A percentile compares a stretch with the other conserved stretches of the same genome.
Conservation (phyloP, 1,284 basidiomycete genomes). For the Sporisorium sorghi region DNA sequence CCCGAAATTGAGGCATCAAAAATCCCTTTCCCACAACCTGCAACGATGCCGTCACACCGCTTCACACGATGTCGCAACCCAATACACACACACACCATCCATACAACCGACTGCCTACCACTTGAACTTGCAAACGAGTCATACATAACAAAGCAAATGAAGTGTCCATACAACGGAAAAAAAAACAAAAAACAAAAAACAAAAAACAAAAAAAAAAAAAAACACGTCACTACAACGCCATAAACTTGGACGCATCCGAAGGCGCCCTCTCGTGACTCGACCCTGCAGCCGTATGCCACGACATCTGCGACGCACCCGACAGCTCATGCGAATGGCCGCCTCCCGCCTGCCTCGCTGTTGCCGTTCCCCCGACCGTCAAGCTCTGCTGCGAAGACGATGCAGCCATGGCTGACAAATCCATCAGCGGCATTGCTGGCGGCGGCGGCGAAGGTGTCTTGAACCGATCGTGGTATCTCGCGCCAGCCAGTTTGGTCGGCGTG, state of each 20-base stretch:
- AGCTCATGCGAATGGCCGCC: constrained; percentile 38
- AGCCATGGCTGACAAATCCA: constrained; percentile 3
- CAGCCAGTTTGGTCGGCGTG: constrained; percentile 24
- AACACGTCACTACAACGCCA: constrained; percentile 7
- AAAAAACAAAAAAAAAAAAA: constrained; percentile 6
- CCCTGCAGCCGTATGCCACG: constrained; percentile 44
- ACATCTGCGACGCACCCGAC: constrained; percentile 28
- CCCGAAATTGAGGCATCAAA: constrained; percentile 6
- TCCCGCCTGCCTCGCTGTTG: no score
- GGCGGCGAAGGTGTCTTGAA: constrained; percentile 37
- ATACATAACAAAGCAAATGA: background rate
- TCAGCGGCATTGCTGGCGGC: background rate
- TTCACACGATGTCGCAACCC: no score
- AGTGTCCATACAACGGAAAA: background rate
- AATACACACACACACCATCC: background rate
- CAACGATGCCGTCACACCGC: no score
- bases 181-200: background rate
- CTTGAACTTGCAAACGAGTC: background rate
- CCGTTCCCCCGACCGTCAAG: background rate
- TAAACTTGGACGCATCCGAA: constrained; percentile 33
- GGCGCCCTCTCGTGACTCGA: constrained; percentile 16
- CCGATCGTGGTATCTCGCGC: constrained; percentile 40
- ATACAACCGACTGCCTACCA: background rate
- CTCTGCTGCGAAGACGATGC: constrained; percentile 16
- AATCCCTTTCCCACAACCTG: background rate